Evolutionary conservation across 1,284 basidiomycete genomes (phyloP), one percentile per base, ranked within the genome.

Genomic region (Fistulinella cinereoalba): DNA sequence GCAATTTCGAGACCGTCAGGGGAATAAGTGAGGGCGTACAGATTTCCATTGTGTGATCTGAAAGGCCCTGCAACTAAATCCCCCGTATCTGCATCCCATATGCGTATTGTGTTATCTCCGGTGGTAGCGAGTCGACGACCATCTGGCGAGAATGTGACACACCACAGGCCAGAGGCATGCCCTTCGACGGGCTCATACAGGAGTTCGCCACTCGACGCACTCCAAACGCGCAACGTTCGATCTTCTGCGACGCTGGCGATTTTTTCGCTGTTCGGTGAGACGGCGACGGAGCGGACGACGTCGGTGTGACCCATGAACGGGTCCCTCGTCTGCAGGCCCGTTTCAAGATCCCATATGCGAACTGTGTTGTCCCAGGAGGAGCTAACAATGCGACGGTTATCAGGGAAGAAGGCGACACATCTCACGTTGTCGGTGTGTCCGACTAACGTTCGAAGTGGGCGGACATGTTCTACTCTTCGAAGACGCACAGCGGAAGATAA

Each of bases 1-100:
- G 56, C 62, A 49, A 68, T 60, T 37, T 62, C 56, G 52, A 55
- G 58, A 23, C 62, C 65, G 21, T 64, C 64, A 23, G 65, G 65
- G 44, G 62, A 60, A 28, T 57, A 67, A 11, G 57, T 49, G 47
- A 64, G 56, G 41, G 65, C 56, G 38, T 56, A 53, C 12, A 67
- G 64, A 39, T 51, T 53, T 53, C 56, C 56, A 41, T 64, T 66
- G 61, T 67, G 65, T 36, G 60, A 64, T 40, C 57, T 50, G 50
- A 64, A 61, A 1, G 61, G 61, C 28, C 60, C 61, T 41, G 50
- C 52, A 45, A 66, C 50, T 34, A 55, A 40, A 18, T 51, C 44
- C 6, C 60, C 64, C 16, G 62, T 59, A 44, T 61, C 56, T 23
- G 58, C 38, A 47, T 66, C 64, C 63, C 65, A 65, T 46, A 65